A percentile compares a stretch with the other conserved stretches of the same genome.
Evolutionary conservation across 306 rosid species (phyloP).

Genomic region (Pterocarpus santalinus): DNA sequence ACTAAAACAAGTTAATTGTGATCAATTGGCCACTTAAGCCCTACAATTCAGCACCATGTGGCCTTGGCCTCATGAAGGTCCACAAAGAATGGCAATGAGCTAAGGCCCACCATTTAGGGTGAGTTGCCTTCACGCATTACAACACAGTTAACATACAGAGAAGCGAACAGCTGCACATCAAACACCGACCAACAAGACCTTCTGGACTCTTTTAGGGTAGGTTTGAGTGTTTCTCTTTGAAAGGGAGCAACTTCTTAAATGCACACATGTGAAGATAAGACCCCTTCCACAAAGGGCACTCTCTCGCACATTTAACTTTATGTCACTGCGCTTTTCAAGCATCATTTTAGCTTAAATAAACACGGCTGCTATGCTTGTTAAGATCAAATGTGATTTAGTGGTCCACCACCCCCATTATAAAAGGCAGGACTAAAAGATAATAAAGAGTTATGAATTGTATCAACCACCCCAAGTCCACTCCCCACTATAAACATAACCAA

Average conservation of each 20-base stretch:
- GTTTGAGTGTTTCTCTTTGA: slow-evolving; percentile 30
- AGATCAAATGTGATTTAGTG: slow-evolving; percentile 34
- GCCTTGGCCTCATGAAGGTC: slow-evolving; percentile 34
- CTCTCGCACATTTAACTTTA: neutral
- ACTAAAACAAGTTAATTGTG: slow-evolving; percentile 13
- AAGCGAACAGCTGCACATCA: slow-evolving; percentile 43
- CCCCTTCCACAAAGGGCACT: slow-evolving; percentile 24
- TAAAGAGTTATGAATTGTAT: slow-evolving; percentile 53
- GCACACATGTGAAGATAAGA: slow-evolving; percentile 46
- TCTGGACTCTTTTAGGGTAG: slow-evolving; percentile 47
- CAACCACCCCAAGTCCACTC: slow-evolving; percentile 60
- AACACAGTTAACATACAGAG: slow-evolving; percentile 12
- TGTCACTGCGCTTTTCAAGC: slow-evolving; percentile 1
- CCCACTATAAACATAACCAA: slow-evolving; percentile 40
- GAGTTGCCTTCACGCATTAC: slow-evolving; percentile 17
- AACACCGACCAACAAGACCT: slow-evolving; percentile 52
- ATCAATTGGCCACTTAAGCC: slow-evolving; percentile 13
- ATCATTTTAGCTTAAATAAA: slow-evolving; percentile 2
- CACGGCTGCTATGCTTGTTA: neutral
- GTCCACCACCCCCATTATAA: slow-evolving; percentile 40
- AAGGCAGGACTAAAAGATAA: slow-evolving; percentile 36
- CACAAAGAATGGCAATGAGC: slow-evolving; percentile 44
- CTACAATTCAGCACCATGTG: slow-evolving; percentile 38
- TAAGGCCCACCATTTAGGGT: slow-evolving; percentile 40
- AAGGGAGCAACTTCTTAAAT: slow-evolving; percentile 44